Conservation (phyloP, 176 grass and related monocot genomes). For the Rhynchospora breviuscula region DNA sequence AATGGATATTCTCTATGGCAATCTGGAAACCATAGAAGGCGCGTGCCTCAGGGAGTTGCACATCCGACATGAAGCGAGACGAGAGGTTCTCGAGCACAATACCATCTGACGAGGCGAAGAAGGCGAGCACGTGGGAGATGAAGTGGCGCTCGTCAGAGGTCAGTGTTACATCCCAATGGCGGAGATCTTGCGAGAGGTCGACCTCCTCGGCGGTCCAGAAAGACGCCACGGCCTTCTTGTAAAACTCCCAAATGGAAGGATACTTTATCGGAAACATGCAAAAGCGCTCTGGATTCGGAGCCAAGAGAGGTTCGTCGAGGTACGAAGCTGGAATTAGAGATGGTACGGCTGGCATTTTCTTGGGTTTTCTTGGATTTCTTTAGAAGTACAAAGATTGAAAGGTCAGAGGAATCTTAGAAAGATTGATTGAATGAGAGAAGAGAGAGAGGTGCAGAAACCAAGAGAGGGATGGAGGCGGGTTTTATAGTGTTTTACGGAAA, state of each 20-base stretch:
- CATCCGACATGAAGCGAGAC: conserved; percentile 79
- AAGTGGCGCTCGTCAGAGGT: conserved; percentile 71
- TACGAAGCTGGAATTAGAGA: conserved; percentile 38
- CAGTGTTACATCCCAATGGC: conserved; percentile 57
- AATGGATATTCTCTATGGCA: conserved; percentile 98
- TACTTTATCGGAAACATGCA: conserved; percentile 72
- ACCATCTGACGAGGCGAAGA: conserved; percentile 90
- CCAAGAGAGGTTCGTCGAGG: conserved; percentile 69
- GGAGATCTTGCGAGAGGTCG: conserved; percentile 56
- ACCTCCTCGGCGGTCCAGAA: conserved; percentile 89
- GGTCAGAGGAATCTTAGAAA: conserved; percentile 20
- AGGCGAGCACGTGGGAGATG: conserved; percentile 89
- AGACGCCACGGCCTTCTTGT: conserved; percentile 86
- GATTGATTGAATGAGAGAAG: background rate
- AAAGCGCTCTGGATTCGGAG: conserved; percentile 60
- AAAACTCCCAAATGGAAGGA: conserved; percentile 73
- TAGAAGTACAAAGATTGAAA: background rate
- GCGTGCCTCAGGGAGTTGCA: conserved; percentile 70
- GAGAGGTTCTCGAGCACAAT: conserved; percentile 95
- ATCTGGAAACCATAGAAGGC: conserved; percentile 98
- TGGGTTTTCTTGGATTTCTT: background rate
- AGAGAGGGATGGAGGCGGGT: conserved; percentile 26
- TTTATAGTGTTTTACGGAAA: conserved; percentile 26
- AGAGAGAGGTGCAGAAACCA: conserved; percentile 29
- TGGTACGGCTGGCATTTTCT: conserved; percentile 53